These are phyloP conservation scores for Scedosporium aurantiacum DNA, from an alignment of 2,329 filamentous ascomycete genomes.

Conservation along the genomic window DNA sequence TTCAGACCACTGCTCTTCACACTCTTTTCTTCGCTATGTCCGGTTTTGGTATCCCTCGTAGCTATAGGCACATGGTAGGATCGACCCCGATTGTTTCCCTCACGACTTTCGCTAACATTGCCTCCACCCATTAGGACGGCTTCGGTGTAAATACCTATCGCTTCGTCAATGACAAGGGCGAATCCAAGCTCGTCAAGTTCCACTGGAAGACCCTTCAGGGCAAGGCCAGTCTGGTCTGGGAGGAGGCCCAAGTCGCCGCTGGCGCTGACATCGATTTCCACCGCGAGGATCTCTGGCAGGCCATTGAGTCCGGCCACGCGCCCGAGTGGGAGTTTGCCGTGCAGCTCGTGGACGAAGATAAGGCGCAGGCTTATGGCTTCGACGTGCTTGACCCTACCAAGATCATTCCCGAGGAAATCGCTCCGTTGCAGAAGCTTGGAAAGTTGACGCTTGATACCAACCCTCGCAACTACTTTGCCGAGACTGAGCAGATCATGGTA, in stretches of 20 bases:
- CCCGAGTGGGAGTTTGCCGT: conserved; percentile 76
- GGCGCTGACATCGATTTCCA: conserved; percentile 76
- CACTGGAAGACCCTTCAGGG: conserved; percentile 65
- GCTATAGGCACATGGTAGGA: conserved; percentile 63
- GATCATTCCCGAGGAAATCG: conserved; percentile 68
- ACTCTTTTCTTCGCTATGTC: conserved; percentile 75
- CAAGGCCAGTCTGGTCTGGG: conserved; percentile 67
- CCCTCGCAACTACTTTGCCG: conserved; percentile 69
- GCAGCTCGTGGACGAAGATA: conserved; percentile 61
- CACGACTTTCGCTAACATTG: neutral
- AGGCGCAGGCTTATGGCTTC: conserved; percentile 70
- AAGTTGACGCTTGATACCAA: conserved; percentile 71
- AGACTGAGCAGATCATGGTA: conserved; percentile 66
- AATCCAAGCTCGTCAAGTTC: conserved; percentile 68
- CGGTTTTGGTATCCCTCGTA: conserved; percentile 61
- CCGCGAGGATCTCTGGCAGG: conserved; percentile 63
- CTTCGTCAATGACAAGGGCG: conserved; percentile 55
- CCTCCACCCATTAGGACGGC: conserved; percentile 36
- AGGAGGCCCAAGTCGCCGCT: conserved; percentile 64
- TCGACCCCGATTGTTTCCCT: too few species aligned
- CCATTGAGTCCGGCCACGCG: conserved; percentile 59
- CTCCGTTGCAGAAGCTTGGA: conserved; percentile 68
- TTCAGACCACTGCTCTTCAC: conserved; percentile 62
- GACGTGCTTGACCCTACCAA: conserved; percentile 81
- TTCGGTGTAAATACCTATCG: conserved; percentile 76